A percentile compares a stretch with the other conserved stretches of the same genome.
These are phyloP conservation scores for Kodamaea derodonti DNA, from an alignment of 1,139 yeast genomes.

Conservation along the genomic window DNA sequence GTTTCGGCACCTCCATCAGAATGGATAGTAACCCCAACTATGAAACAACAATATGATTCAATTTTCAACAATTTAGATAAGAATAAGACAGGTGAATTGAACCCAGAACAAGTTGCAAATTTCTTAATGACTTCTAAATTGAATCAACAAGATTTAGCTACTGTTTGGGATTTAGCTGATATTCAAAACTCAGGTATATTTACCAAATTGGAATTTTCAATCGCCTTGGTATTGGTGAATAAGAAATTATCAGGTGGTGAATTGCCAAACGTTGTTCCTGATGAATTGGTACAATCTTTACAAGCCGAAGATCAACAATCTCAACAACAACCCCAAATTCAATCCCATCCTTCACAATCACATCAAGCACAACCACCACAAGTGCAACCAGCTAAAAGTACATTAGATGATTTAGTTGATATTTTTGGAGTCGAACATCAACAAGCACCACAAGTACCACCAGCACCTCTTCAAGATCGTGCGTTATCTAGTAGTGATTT, in stretches of 20 bases:
- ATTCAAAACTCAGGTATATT: constrained; percentile 83
- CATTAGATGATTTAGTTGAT: constrained; percentile 66
- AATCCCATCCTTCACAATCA: constrained; percentile 13
- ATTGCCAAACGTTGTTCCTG: constrained; percentile 69
- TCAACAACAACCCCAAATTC: constrained; percentile 13
- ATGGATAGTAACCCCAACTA: constrained; percentile 68
- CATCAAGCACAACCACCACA: constrained; percentile 10
- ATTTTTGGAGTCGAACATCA: constrained; percentile 41
- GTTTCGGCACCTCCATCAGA: constrained; percentile 24
- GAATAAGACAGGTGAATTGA: constrained; percentile 55
- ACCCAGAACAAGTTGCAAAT: constrained; percentile 80
- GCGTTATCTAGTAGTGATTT: constrained; percentile 32
- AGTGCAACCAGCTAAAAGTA: constrained; percentile 34
- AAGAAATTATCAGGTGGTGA: constrained; percentile 72
- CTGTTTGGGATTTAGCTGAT: constrained; percentile 94
- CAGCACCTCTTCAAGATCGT: constrained; percentile 18
- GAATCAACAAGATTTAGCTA: constrained; percentile 79
- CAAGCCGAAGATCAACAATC: constrained; percentile 16
- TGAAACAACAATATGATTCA: constrained; percentile 72
- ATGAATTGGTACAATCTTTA: constrained; percentile 41
- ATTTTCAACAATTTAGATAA: constrained; percentile 79
- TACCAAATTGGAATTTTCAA: constrained; percentile 77
- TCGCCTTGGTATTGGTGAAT: constrained; percentile 91
- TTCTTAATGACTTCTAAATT: constrained; percentile 86
- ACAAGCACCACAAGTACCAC: constrained; percentile 21